phyloP scores from a whole-genome alignment of 306 rosid genomes.

The Pyrus betulifolia region DNA sequence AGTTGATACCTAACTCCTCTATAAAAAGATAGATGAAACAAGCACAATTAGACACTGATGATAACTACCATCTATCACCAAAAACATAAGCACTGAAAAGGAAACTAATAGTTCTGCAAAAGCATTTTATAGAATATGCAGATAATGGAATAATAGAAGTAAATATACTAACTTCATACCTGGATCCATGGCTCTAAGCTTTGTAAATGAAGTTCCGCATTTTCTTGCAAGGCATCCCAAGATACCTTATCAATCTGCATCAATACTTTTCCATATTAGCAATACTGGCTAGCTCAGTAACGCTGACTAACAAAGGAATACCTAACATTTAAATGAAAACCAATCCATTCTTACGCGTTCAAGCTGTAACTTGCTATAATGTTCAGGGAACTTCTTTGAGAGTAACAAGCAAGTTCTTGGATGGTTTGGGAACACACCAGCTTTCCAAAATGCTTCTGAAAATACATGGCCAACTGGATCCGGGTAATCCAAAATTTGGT shows the following conservation, averaged over 20 bases:
- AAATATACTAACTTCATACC: conserved; percentile 37
- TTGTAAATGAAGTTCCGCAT: conserved; percentile 86
- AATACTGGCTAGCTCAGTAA: conserved; percentile 10
- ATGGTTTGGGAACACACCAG: conserved; percentile 80
- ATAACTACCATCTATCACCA: background rate
- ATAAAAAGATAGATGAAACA: background rate
- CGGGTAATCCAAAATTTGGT: conserved; percentile 93
- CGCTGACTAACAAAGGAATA: conserved; percentile 20
- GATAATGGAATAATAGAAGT: conserved; percentile 1
- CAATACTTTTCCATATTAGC: conserved; percentile 23
- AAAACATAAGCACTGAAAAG: background rate
- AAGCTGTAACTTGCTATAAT: conserved; percentile 86
- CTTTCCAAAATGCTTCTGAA: conserved; percentile 91
- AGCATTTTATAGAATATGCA: background rate
- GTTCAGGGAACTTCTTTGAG: conserved; percentile 96
- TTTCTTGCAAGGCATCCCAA: conserved; percentile 82
- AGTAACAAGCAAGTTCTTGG: conserved; percentile 76
- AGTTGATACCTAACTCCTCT: background rate
- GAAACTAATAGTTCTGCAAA: background rate
- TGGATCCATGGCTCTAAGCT: conserved; percentile 96
- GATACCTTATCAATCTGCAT: conserved; percentile 87
- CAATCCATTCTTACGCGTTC: conserved; percentile 76
- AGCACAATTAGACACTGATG: background rate
- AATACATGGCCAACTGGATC: conserved; percentile 71
- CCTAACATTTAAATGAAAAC: conserved; percentile 3